Evolutionary conservation across 768 basidiomycete genomes (phyloP).

Genomic region (Lepiota venenata): DNA sequence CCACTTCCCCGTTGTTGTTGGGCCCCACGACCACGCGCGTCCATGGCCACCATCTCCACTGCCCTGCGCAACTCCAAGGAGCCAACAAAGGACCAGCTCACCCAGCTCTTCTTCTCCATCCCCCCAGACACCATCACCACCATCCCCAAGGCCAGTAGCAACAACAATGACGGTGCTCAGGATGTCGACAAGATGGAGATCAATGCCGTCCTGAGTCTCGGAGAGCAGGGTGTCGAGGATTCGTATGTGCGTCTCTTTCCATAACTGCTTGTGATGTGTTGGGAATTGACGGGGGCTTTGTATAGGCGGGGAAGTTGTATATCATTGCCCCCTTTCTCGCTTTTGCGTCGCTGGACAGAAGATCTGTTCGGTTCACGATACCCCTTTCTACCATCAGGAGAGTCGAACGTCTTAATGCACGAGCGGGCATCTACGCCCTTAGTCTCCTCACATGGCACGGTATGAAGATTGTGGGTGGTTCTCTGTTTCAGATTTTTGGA

Average conservation of each 20-base stretch:
- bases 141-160: not conserved
- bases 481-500: not conserved
- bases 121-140: constrained; percentile 38
- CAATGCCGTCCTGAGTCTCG: constrained; percentile 82
- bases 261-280: not conserved
- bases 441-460: constrained; percentile 94
- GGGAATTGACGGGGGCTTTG: not conserved
- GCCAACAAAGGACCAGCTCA: constrained; percentile 83
- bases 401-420: constrained; percentile 90
- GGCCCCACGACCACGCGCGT: not conserved
- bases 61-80: constrained; percentile 92
- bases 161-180: constrained; percentile 26
- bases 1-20: not conserved
- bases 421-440: constrained; percentile 95
- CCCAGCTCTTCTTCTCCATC: constrained; percentile 84
- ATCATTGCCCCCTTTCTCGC: constrained; percentile 87
- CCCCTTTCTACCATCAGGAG: constrained; percentile 90
- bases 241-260: constrained; percentile 75
- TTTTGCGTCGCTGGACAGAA: constrained; percentile 88
- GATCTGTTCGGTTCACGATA: constrained; percentile 87
- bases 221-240: constrained; percentile 75
- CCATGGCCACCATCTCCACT: constrained; percentile 83
- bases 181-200: constrained; percentile 78
- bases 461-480: constrained; percentile 75
- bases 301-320: constrained; percentile 85